A percentile compares a stretch with the other conserved stretches of the same genome.
These are phyloP conservation scores for Wickerhamiella allomyrinae DNA, from an alignment of 805 yeast genomes.

Conservation along the genomic window DNA sequence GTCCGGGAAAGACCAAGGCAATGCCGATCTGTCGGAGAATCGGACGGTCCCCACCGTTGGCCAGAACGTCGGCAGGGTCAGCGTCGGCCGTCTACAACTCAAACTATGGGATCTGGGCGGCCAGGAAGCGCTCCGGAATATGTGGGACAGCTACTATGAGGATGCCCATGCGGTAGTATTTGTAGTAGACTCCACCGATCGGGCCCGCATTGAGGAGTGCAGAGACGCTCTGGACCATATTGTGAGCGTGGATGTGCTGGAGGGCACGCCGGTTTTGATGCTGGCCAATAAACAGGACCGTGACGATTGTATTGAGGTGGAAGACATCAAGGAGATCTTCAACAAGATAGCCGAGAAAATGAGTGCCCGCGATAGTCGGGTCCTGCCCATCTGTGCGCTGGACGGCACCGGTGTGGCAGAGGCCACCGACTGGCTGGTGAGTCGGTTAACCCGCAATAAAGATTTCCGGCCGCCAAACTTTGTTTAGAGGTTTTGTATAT, in stretches of 20 bases:
- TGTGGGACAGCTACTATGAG: constrained; percentile 80
- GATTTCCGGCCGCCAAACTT: constrained; percentile 41
- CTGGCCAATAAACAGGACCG: constrained; percentile 89
- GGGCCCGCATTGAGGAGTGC: constrained; percentile 71
- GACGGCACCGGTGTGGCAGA: constrained; percentile 68
- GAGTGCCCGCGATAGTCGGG: constrained; percentile 82
- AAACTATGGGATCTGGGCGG: constrained; percentile 98
- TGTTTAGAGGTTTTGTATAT: not conserved
- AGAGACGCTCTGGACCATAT: constrained; percentile 40
- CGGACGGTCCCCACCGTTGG: constrained; percentile 88
- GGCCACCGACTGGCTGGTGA: constrained; percentile 77
- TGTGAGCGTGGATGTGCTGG: constrained; percentile 45
- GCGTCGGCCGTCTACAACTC: constrained; percentile 30
- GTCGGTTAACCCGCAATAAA: constrained; percentile 56
- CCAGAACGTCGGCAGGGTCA: constrained; percentile 47
- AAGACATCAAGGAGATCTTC: constrained; percentile 69
- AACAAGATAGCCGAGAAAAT: constrained; percentile 68
- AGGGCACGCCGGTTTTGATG: constrained; percentile 84
- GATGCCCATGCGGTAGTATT: constrained; percentile 86
- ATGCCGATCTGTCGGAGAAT: constrained; percentile 12
- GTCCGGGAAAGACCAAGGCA: constrained; percentile 20
- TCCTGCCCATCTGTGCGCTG: constrained; percentile 77
- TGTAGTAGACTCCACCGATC: constrained; percentile 83
- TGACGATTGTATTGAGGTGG: constrained; percentile 54
- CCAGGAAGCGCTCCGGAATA: constrained; percentile 62